Evolutionary conservation across 1,284 basidiomycete species (phyloP).

Genomic region (Ceratobasidium sp.): DNA sequence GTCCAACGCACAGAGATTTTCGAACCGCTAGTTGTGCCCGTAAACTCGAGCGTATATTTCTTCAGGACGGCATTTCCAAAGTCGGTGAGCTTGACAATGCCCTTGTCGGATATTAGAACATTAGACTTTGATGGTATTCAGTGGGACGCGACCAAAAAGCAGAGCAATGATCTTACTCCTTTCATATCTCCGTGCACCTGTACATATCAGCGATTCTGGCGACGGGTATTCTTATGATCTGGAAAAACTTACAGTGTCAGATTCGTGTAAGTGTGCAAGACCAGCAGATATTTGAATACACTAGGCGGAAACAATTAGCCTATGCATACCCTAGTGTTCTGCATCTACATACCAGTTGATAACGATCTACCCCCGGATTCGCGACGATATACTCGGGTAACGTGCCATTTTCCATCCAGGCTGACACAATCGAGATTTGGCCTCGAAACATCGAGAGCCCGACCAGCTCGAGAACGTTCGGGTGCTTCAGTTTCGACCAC

Average conservation of each 20-base stretch:
- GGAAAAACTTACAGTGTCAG: background rate
- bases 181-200: constrained; percentile 11
- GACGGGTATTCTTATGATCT: background rate
- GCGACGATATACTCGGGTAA: background rate
- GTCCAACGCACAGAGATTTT: background rate
- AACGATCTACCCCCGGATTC: background rate
- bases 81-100: background rate
- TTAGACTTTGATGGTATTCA: background rate
- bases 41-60: background rate
- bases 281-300: background rate
- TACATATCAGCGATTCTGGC: background rate
- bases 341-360: constrained; percentile 11
- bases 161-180: too few relatives aligned
- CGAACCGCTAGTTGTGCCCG: background rate
- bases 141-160: too few relatives aligned
- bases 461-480: background rate
- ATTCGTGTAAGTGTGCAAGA: background rate
- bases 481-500: constrained; percentile 28
- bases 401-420: constrained; percentile 22
- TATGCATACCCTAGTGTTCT: background rate
- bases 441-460: constrained; percentile 1
- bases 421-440: constrained; percentile 1
- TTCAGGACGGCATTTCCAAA: background rate
- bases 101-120: background rate
- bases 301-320: background rate